Conservation (phyloP, 345 rosid genomes). For the Hypericum androsaemum region DNA sequence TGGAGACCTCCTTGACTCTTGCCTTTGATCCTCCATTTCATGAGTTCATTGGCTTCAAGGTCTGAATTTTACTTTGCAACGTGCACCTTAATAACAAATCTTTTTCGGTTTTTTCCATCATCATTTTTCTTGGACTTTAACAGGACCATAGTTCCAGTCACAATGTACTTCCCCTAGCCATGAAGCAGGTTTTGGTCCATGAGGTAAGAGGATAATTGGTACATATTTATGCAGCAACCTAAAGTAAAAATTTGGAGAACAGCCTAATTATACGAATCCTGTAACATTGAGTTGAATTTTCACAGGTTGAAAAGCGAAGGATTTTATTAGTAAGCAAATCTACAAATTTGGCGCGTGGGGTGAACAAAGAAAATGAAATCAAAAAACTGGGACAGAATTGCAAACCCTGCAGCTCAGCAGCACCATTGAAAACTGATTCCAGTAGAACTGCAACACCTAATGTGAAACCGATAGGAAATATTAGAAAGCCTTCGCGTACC, state of each 20-base stretch:
- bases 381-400: constrained; percentile 18
- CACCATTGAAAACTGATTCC: constrained; percentile 23
- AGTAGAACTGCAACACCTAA: constrained; percentile 19
- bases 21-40: constrained; percentile 63
- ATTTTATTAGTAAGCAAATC: constrained; percentile 61
- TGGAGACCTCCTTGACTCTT: constrained; percentile 37
- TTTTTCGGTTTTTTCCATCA: constrained; percentile 10
- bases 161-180: constrained; percentile 49
- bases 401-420: constrained; percentile 21
- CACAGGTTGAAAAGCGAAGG: constrained; percentile 76
- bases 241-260: background rate
- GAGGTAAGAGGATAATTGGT: constrained; percentile 42
- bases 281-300: constrained; percentile 6
- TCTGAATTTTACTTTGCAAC: constrained; percentile 12
- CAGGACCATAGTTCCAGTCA: constrained; percentile 57
- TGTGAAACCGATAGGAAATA: constrained; percentile 23
- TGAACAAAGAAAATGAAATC: constrained; percentile 14
- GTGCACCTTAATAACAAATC: background rate
- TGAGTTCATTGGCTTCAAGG: constrained; percentile 74
- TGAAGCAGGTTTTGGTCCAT: constrained; percentile 80
- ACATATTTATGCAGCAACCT: background rate
- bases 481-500: constrained; percentile 35
- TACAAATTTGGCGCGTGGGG: constrained; percentile 25
- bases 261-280: background rate
- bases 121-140: constrained; percentile 19